Percentiles rank a stretch among this genome's conserved stretches.
Conservation (phyloP, 495 filamentous ascomycete genomes). For the Aspergillus ellipticus region DNA sequence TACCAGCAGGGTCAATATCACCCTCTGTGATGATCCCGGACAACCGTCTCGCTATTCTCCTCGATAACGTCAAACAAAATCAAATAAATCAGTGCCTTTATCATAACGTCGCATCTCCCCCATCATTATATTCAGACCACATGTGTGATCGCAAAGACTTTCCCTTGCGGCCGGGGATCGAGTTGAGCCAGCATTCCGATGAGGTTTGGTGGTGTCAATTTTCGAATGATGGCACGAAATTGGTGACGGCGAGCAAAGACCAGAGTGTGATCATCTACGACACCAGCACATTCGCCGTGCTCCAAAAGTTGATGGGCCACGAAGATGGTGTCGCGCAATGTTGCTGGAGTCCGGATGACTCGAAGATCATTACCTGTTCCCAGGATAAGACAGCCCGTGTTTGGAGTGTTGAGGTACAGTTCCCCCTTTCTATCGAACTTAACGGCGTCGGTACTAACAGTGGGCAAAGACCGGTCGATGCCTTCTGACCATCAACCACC, state of each 20-base stretch:
- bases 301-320: constrained; percentile 64
- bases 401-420: constrained; percentile 70
- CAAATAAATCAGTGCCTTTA: constrained; percentile 84
- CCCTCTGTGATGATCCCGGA: constrained; percentile 98
- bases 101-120: constrained; percentile 75
- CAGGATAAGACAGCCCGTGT: constrained; percentile 69
- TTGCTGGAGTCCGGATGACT: constrained; percentile 89
- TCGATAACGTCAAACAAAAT: constrained; percentile 74
- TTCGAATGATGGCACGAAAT: constrained; percentile 78
- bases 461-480: constrained; percentile 61
- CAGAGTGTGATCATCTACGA: constrained; percentile 77
- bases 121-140: constrained; percentile 88
- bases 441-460: constrained; percentile 14
- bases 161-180: constrained; percentile 60
- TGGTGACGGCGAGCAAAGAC: constrained; percentile 80
- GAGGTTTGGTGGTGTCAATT: constrained; percentile 92
- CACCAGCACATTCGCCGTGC: constrained; percentile 60
- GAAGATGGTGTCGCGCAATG: constrained; percentile 66
- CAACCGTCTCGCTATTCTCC: constrained; percentile 79
- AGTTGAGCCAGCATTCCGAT: constrained; percentile 70
- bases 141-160: constrained; percentile 76
- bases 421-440: not conserved
- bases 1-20: constrained; percentile 71
- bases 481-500: constrained; percentile 60
- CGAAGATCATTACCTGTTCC: constrained; percentile 76